A percentile compares a stretch with the other conserved stretches of the same genome.
Conservation (phyloP, 2,329 filamentous ascomycete species). For the Exophiala aquamarina region DNA sequence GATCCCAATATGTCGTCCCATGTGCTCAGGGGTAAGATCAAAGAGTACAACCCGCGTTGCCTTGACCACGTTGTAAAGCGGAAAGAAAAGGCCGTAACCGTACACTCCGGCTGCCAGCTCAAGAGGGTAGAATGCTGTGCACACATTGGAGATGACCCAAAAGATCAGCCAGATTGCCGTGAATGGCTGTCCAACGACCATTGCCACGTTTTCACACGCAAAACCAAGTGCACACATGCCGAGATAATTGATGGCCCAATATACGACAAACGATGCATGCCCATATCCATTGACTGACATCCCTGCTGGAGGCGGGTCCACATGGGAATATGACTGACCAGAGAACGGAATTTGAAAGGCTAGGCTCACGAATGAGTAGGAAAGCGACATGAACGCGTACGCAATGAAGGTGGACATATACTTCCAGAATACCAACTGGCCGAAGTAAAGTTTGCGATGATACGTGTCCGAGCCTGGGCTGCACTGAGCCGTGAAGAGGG, state of each 20-base stretch:
- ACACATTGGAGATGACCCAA: constrained; percentile 67
- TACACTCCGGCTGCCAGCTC: constrained; percentile 61
- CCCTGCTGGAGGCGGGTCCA: constrained; percentile 28
- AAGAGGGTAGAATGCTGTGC: constrained; percentile 60
- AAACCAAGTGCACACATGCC: constrained; percentile 65
- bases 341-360: constrained; percentile 64
- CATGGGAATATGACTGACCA: constrained; percentile 45
- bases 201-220: constrained; percentile 65
- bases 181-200: constrained; percentile 63
- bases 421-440: constrained; percentile 9
- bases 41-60: constrained; percentile 62
- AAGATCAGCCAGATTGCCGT: constrained; percentile 62
- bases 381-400: constrained; percentile 63
- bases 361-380: constrained; percentile 63
- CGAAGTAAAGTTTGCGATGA: constrained; percentile 56
- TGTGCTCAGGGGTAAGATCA: constrained; percentile 53
- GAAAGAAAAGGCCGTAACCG: constrained; percentile 63
- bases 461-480: constrained; percentile 55
- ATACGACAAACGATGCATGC: constrained; percentile 59
- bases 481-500: constrained; percentile 46
- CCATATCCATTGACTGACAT: constrained; percentile 56
- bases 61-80: constrained; percentile 62
- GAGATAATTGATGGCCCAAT: constrained; percentile 63
- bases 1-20: constrained; percentile 62
- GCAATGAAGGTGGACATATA: constrained; percentile 49